These are phyloP conservation scores for Xylaria scruposa DNA, from an alignment of 495 filamentous ascomycete species.

Conservation along the genomic window DNA sequence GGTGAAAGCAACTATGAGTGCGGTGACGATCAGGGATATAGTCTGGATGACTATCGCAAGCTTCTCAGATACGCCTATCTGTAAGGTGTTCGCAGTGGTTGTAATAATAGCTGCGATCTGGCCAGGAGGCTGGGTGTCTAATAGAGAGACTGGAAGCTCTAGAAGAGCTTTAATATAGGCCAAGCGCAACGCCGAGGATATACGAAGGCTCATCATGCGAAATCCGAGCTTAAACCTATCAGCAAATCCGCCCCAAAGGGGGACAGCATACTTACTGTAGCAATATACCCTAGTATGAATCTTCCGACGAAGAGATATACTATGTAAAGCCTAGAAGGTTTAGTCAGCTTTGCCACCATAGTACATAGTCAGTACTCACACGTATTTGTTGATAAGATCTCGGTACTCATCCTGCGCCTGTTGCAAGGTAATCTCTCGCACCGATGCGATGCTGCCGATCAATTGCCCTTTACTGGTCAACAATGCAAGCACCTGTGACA, in stretches of 20 bases:
- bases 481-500: constrained; percentile 22
- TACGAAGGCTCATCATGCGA: constrained; percentile 59
- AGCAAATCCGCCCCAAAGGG: constrained; percentile 12
- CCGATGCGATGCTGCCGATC: constrained; percentile 42
- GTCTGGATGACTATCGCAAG: constrained; percentile 61
- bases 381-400: constrained; percentile 34
- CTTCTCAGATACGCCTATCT: constrained; percentile 71
- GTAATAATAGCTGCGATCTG: constrained; percentile 67
- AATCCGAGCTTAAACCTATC: constrained; percentile 53
- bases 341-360: constrained; percentile 10
- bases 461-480: constrained; percentile 45
- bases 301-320: constrained; percentile 69
- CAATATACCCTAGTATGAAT: constrained; percentile 62
- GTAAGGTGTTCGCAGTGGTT: constrained; percentile 66
- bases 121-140: constrained; percentile 61
- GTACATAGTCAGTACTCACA: constrained; percentile 29
- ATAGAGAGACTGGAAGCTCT: constrained; percentile 56
- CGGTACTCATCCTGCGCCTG: constrained; percentile 31
- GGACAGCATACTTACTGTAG: constrained; percentile 51
- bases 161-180: constrained; percentile 61
- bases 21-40: constrained; percentile 55
- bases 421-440: constrained; percentile 27
- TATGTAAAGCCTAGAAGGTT: constrained; percentile 55
- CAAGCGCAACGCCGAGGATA: constrained; percentile 61
- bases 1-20: constrained; percentile 61